Evolutionary conservation across 495 filamentous ascomycete species (phyloP), one percentile per base, ranked within the genome.

Genomic region (Talaromyces thailandensis): DNA sequence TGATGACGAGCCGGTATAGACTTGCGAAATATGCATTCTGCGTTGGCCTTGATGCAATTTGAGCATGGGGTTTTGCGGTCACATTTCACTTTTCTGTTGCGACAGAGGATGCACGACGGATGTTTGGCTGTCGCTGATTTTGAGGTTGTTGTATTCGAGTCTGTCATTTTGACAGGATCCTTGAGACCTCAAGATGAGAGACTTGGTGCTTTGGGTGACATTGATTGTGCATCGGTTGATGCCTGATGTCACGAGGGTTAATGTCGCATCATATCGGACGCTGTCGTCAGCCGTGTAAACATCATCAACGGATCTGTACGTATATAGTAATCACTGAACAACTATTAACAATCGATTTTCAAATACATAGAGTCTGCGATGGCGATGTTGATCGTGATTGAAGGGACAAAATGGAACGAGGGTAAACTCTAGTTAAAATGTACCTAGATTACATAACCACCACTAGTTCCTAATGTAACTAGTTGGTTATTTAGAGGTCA

Each of bases 21-120:
- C 14, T 37, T 29, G 26, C 16, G 51, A 45, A 57, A 58, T 9
- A 58, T 35, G 53, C 61, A 63, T 40, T 56, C 51, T 12, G 52
- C 32, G 25, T 57, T 31, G 0, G 29, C n/a, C 24, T 48, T 56
- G 31, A 58, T 29, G 56, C 70, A 72, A 28, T 51, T 62, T 21
- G 62, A 60, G 62, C 70, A 72, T 58, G 69, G 70, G 23, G 8
- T 23, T 58, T 64, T 61, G 56, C 62, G 61, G 65, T 72, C 69
- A 64, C 70, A 72, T 59, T 67, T 70, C 23, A 72, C 65, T 61
- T 72, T 72, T 43, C 70, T 58, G 24, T 64, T 62, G 59, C 65
- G 61, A 53, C 70, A 72, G 28, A 32, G 9, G 18, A 48, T 21
- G 61, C 61, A 63, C n/a, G 61, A 56, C 16, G 61, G 61, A 6